phyloP scores from a whole-genome alignment of 148 eudicot species.

The Gaultheria prostrata region DNA sequence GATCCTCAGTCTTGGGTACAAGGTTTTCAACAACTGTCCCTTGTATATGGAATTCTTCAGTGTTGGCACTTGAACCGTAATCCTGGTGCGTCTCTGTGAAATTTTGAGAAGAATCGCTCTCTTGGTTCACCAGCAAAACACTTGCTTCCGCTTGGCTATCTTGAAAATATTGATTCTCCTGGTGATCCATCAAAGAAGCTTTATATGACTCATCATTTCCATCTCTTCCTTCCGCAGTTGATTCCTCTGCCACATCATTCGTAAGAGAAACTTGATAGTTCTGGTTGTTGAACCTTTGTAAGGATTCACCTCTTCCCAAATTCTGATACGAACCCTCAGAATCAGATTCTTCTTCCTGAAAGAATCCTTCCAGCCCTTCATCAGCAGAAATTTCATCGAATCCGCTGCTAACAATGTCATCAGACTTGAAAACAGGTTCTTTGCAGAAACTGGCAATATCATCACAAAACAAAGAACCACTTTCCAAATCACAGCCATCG shows the following conservation, averaged over 20 bases:
- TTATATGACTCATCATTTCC: not conserved
- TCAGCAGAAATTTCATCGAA: constrained; percentile 29
- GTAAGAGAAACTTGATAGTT: not conserved
- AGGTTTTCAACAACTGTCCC: constrained; percentile 12
- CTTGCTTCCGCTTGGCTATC: too few species aligned
- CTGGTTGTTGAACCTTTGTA: not conserved
- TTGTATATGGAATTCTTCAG: constrained; percentile 11
- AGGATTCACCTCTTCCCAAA: not conserved
- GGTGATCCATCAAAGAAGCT: too few species aligned
- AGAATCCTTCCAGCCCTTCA: constrained; percentile 22
- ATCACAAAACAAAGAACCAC: not conserved
- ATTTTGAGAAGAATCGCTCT: too few species aligned
- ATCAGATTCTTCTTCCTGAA: constrained; percentile 34
- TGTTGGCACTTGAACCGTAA: not conserved
- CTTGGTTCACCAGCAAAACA: too few species aligned
- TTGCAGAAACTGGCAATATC: constrained; percentile 11
- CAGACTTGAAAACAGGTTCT: constrained; percentile 27
- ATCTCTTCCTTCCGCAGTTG: constrained; percentile 12
- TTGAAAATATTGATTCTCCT: too few species aligned
- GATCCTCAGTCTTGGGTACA: not conserved
- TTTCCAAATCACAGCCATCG: constrained; percentile 17
- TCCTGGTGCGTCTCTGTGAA: constrained; percentile 15
- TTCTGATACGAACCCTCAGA: constrained; percentile 31
- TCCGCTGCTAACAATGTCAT: constrained; percentile 11
- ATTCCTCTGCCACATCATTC: constrained; percentile 14